Evolutionary conservation across 441 rosid genomes (phyloP), one percentile per base, ranked within the genome.

Genomic region (Monsonia emarginata): DNA sequence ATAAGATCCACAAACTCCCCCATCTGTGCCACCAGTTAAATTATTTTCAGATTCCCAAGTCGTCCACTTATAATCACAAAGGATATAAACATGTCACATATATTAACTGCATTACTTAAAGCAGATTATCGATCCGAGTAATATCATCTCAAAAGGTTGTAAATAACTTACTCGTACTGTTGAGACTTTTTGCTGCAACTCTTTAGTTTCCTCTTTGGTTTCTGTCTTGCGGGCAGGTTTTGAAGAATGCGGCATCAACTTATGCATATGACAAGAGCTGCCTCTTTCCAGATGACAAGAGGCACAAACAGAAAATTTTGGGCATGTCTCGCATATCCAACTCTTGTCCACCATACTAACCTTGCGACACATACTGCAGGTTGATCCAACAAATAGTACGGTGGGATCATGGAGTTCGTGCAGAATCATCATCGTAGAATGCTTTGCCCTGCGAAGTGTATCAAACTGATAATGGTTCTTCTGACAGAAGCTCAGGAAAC

Each of bases 371-470:
- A 74, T 59, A 65, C 65, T 74, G 75, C 90, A 88, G 40, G 62
- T 32, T 34, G 61, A 14, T 66, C 32, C 67, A 28, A 46, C 30
- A 16, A 54, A 4, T 4, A 65, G 64, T 58, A 66, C 19, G 16
- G 32, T 69, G 60, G 76, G 80, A 66, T 71, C 72, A 61, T 72
- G 80, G 54, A 85, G 88, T 72, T 80, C 75, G 76, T 88, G 78
- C 48, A 91, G 78, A 73, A 88, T 78, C 94, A 88, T 87, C 96
- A 88, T 87, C 1, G 94, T 82, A 38, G 97, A 84, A 76, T 82
- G 72, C 76, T 91, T 91, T 71, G 94, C 94, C 44, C 82, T 83
- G 54, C 94, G 82, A 67, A 87, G 86, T 3, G 83, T 74, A 78
- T 91, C 86, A 46, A 88, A 91, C 68, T 81, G 82, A 75, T 85